Conservation (phyloP, 495 filamentous ascomycete genomes). For the Amphirosellinia nigrospora region DNA sequence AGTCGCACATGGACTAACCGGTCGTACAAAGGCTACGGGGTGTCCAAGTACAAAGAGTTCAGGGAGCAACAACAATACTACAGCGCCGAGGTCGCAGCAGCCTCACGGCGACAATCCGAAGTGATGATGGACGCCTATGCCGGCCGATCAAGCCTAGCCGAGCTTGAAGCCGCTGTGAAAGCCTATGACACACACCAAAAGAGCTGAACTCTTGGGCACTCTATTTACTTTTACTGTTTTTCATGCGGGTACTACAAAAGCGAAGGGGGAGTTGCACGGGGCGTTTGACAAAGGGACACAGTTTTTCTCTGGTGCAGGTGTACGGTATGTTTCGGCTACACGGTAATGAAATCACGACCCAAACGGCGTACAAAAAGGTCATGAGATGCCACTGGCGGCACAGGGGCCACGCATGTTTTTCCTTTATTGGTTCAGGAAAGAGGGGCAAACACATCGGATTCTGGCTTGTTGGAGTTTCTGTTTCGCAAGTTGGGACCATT, state of each 20-base stretch:
- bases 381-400: background rate
- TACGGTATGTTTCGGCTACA: background rate
- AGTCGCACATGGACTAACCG: background rate
- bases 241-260: constrained; percentile 1
- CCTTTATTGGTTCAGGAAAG: background rate
- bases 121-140: constrained; percentile 62
- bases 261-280: background rate
- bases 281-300: constrained; percentile 1
- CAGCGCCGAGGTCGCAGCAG: constrained; percentile 29
- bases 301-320: background rate
- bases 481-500: background rate
- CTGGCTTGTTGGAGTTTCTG: background rate
- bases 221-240: background rate
- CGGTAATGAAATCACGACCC: constrained; percentile 11
- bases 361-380: constrained; percentile 5
- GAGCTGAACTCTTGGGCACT: background rate
- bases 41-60: constrained; percentile 41
- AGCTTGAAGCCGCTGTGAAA: constrained; percentile 64
- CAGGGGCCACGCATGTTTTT: background rate
- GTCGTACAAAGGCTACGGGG: constrained; percentile 42
- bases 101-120: constrained; percentile 33
- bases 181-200: constrained; percentile 52
- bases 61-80: constrained; percentile 29
- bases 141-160: constrained; percentile 61
- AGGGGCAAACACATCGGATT: background rate